Percentiles rank a stretch among this genome's conserved stretches.
Conservation (phyloP, 2,329 filamentous ascomycete genomes). For the Thelonectria discophora region DNA sequence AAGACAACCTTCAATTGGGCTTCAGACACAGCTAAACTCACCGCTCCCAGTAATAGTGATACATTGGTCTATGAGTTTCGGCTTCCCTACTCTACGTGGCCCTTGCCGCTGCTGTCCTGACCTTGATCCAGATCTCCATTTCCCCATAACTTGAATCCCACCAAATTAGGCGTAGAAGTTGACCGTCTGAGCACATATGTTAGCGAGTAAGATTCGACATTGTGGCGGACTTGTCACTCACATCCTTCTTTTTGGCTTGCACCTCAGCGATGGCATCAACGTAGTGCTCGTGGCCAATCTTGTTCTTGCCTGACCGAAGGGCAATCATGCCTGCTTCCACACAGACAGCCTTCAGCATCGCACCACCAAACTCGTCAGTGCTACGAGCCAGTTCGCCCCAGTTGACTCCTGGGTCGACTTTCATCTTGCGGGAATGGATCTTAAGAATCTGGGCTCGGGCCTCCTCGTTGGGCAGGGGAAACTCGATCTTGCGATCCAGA, state of each 20-base stretch:
- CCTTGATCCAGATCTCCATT: constrained; percentile 12
- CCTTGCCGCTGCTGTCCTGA: constrained; percentile 13
- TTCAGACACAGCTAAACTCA: not conserved
- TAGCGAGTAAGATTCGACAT: constrained; percentile 19
- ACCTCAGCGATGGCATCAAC: constrained; percentile 98
- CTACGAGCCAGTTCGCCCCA: constrained; percentile 95
- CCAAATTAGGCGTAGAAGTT: constrained; percentile 61
- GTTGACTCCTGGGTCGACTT: constrained; percentile 90
- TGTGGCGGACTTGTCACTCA: constrained; percentile 50
- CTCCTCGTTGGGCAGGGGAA: constrained; percentile 97
- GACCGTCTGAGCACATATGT: constrained; percentile 56
- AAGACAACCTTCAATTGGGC: too few species aligned
- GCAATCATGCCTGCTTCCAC: constrained; percentile 99
- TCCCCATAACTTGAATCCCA: constrained; percentile 3
- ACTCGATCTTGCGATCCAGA: constrained; percentile 97
- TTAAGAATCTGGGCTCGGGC: constrained; percentile 95
- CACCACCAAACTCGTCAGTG: constrained; percentile 98
- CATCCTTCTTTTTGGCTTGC: constrained; percentile 93
- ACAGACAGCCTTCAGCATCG: constrained; percentile 97
- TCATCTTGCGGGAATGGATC: constrained; percentile 99
- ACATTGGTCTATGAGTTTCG: constrained; percentile 41
- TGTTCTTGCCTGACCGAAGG: constrained; percentile 89
- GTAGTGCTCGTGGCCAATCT: constrained; percentile 98
- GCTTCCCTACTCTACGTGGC: constrained; percentile 32
- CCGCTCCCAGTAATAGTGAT: constrained; percentile 35